These are phyloP conservation scores for Moesziomyces parantarcticus DNA, from an alignment of 1,284 basidiomycete genomes.

Conservation along the genomic window DNA sequence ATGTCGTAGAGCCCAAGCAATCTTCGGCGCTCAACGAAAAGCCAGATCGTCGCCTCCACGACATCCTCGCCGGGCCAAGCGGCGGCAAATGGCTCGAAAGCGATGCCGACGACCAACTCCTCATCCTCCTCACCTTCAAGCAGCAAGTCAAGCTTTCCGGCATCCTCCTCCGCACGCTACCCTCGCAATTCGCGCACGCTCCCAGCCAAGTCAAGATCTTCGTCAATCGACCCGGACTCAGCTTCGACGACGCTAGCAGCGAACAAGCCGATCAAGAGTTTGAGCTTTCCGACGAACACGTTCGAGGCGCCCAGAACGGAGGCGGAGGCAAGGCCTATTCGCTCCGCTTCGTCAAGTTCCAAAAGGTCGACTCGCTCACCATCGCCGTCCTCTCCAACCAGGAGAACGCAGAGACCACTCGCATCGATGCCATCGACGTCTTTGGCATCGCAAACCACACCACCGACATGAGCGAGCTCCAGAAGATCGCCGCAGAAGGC, in stretches of 20 bases:
- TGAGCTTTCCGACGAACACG: slow-evolving; percentile 67
- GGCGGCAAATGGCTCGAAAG: slow-evolving; percentile 77
- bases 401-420: slow-evolving; percentile 78
- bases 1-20: slow-evolving; percentile 74
- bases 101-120: slow-evolving; percentile 81
- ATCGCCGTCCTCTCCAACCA: slow-evolving; percentile 83
- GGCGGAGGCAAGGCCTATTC: slow-evolving; percentile 73
- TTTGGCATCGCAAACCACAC: slow-evolving; percentile 77
- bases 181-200: slow-evolving; percentile 25
- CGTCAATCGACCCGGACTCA: slow-evolving; percentile 62
- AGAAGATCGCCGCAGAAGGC: slow-evolving; percentile 50
- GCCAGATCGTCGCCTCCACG: slow-evolving; percentile 74
- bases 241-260: slow-evolving; percentile 69
- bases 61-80: slow-evolving; percentile 70
- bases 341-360: slow-evolving; percentile 81
- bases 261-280: slow-evolving; percentile 69
- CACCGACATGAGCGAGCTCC: slow-evolving; percentile 66
- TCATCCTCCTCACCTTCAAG: slow-evolving; percentile 73
- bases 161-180: slow-evolving; percentile 74
- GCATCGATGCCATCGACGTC: slow-evolving; percentile 81
- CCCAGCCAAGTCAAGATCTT: slow-evolving; percentile 60
- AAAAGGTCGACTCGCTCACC: slow-evolving; percentile 74
- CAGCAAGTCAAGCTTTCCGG: slow-evolving; percentile 80
- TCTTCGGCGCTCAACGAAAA: slow-evolving; percentile 81
- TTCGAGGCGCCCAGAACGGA: slow-evolving; percentile 34